Evolutionary conservation across 306 rosid genomes (phyloP).

Genomic region (Medicago lupulina): DNA sequence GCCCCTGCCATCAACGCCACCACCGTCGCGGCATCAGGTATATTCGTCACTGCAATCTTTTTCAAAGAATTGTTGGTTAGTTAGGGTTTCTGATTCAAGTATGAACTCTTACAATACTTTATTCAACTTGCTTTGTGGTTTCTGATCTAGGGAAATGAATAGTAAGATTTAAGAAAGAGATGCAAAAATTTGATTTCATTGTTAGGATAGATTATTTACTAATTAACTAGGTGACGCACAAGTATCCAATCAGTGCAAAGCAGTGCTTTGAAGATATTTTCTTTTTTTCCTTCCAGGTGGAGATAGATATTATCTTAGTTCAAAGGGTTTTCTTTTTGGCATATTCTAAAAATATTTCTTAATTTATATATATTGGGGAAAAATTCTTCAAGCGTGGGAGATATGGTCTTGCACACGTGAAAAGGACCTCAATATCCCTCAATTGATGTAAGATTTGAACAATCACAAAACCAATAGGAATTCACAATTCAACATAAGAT

Average conservation of each 20-base stretch:
- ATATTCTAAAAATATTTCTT: not conserved
- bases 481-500: no score
- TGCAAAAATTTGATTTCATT: not conserved
- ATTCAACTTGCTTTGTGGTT: not conserved
- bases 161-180: not conserved
- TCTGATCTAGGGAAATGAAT: not conserved
- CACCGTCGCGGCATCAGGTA: not conserved
- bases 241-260: not conserved
- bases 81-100: conserved; percentile 1
- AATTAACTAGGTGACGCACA: not conserved
- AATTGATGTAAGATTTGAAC: no score
- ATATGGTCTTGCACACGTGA: no score
- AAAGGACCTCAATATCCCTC: no score
- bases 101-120: no score
- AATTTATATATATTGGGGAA: no score
- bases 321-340: not conserved
- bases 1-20: no score
- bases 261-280: not conserved
- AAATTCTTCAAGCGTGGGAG: no score
- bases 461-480: no score
- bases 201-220: not conserved
- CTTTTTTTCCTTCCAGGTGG: not conserved
- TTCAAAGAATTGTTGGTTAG: not conserved
- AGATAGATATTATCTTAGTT: not conserved
- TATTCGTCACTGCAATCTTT: not conserved